Evolutionary conservation across 371 early-diverging fungal genomes (phyloP), one percentile per base, ranked within the genome.

Genomic region (Synchytrium microbalum): DNA sequence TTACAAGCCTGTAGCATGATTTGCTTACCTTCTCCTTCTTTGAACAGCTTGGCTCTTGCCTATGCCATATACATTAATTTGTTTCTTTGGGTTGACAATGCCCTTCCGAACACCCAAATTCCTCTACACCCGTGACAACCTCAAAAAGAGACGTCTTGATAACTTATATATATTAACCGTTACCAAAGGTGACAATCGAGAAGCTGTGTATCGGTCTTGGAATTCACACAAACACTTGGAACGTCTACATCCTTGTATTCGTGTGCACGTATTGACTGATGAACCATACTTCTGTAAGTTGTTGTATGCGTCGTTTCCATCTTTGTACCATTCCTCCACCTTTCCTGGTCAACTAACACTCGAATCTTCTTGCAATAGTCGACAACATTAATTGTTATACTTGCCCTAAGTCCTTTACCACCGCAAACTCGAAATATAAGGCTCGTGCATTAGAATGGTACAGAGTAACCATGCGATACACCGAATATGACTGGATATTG

Each of bases 361-460:
- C 46, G 19, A 10, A 38, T 5, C 5, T 19, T 38, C 46, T 38
- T 5, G 10, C 46, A 38, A 38, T 38, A 38, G 24, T 77, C 67
- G 78, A 77, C 61, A 76, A 76, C 69, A 73, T 80, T 73, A 77
- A 80, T 69, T 80, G 80, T 67, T 80, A 77, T 73, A 77, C 78
- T 23, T 80, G 80, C 64, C 80, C 78, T 32, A 80, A 77, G 58
- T n/a, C 54, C 53, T 80, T 77, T 66, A 32, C 30, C 54, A 68
- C 78, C 28, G 70, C 65, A 58, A 54, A 64, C 67, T 64, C 69
- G 32, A 77, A 77, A 66, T 80, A 80, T 75, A 80, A 80, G 70
- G 80, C 80, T 1, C 75, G 80, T 31, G 80, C 80, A 26, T 72
- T 80, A 61, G 80, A 80, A 61, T 80, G 78, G 78, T 80, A 78